Conservation (phyloP, 768 basidiomycete species). For the Hysterangium stoloniferum region DNA sequence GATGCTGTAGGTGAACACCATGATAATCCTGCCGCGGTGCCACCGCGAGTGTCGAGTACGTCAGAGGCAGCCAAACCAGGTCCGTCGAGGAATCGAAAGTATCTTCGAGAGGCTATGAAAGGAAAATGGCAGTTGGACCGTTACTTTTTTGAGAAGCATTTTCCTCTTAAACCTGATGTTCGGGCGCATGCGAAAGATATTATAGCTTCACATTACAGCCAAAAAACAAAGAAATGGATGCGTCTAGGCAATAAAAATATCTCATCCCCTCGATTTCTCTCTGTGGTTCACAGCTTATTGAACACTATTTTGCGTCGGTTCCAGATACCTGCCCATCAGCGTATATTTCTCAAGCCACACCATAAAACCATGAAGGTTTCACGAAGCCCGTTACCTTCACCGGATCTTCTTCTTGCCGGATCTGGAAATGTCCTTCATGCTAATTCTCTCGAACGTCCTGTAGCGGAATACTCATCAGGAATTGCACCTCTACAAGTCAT, state of each 20-base stretch:
- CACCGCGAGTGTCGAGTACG: not conserved
- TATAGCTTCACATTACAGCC: not conserved
- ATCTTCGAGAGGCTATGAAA: not conserved
- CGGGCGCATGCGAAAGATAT: not conserved
- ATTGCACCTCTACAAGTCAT: constrained; percentile 5
- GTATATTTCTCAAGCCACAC: not conserved
- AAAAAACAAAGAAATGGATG: not conserved
- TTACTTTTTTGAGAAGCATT: not conserved
- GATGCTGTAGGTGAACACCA: too few relatives aligned
- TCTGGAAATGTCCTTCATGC: not conserved
- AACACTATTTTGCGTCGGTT: not conserved
- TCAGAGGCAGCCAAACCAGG: too few relatives aligned
- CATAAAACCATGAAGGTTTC: not conserved
- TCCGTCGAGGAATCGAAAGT: constrained; percentile 1
- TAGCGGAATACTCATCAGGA: not conserved
- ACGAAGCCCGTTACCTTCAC: not conserved
- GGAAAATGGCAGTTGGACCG: not conserved
- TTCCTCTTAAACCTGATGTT: not conserved
- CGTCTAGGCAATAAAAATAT: not conserved
- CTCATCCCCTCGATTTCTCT: not conserved
- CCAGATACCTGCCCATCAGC: not conserved
- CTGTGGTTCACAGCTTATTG: not conserved
- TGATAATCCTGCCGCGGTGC: too few relatives aligned
- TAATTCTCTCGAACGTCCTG: not conserved
- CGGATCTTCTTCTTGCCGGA: not conserved